These are phyloP conservation scores for Pythium myriotylum DNA, from an alignment of 352 stramenopile species.

Conservation along the genomic window DNA sequence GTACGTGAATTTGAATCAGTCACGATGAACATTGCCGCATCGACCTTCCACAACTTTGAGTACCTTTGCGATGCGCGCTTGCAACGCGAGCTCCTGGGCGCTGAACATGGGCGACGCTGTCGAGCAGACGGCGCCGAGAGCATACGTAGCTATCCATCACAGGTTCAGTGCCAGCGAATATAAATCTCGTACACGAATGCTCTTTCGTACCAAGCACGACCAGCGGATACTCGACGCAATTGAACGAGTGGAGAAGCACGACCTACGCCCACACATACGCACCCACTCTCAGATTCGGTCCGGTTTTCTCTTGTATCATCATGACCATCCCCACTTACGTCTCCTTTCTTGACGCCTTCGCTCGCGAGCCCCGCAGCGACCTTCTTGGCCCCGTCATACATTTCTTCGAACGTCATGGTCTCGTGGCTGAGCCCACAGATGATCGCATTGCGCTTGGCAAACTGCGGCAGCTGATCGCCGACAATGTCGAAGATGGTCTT, in stretches of 20 bases:
- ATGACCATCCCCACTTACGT: conserved; percentile 37
- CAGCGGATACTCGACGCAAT: conserved; percentile 69
- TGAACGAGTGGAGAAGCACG: conserved; percentile 67
- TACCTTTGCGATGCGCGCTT: conserved; percentile 47
- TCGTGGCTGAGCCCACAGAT: conserved; percentile 61
- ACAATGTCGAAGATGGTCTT: conserved; percentile 56
- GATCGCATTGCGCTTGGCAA: conserved; percentile 48
- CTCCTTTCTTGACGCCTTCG: conserved; percentile 51
- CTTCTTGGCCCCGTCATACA: conserved; percentile 36
- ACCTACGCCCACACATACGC: too few species aligned
- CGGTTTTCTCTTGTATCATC: too few species aligned
- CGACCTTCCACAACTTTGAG: too few species aligned
- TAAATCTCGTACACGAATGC: too few species aligned
- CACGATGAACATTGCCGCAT: too few species aligned
- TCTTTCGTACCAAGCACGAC: conserved; percentile 53
- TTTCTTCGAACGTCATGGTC: conserved; percentile 45
- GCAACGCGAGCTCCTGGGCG: conserved; percentile 45
- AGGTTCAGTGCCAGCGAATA: too few species aligned
- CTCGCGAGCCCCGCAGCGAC: conserved; percentile 49
- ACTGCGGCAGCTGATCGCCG: conserved; percentile 32
- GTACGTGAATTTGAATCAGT: too few species aligned
- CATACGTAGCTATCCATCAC: conserved; percentile 44
- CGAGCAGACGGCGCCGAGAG: conserved; percentile 57
- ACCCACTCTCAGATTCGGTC: too few species aligned
- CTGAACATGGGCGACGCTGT: conserved; percentile 64